Evolutionary conservation across 352 stramenopile genomes (phyloP), one percentile per base, ranked within the genome.

Genomic region (Phytophthora macrochlamydospora): DNA sequence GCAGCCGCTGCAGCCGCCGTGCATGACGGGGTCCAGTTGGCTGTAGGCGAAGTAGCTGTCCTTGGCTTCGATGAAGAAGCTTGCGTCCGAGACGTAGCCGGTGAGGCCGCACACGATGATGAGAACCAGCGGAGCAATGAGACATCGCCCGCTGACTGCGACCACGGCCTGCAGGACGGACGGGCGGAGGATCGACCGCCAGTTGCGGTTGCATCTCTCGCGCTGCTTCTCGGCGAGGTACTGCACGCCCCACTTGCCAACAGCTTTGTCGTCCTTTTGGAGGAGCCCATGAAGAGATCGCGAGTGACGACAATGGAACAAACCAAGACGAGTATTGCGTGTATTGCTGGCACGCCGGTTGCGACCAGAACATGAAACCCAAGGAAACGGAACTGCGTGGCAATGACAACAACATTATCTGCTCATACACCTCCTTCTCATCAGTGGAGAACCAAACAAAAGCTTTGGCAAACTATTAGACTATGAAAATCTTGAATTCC

Each of bases 1-100:
- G 11, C 62, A 69, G 1, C 33, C 55, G 5, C 13, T 38, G 32
- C 62, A 69, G 2, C 62, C 62, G 9, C 62, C 62, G 33, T 58
- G 62, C 62, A 69, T 65, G 2, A 69, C 50, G 13, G 62, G 32
- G 18, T 69, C 62, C 1, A 69, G 55, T 51, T 69, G 62, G 4
- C 62, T 69, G 35, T 69, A 69, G 8, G 62, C 62, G 24, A 69
- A 69, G 24, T 69, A 69, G 33, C 62, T 69, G 24, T 64, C 46
- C 13, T 63, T 49, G 13, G 62, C 37, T 24, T 64, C 54, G 7
- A 69, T 64, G 48, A 69, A 64, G 32, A 69, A 69, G 0, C 46
- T 64, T 2, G 62, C 46, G 8, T 24, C 37, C 13, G 54, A 55
- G 40, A 69, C 7, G 40, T 69, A 69, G 28, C 62, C n/a, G 4